Evolutionary conservation across 331 rosid species (phyloP).

Genomic region (Dryas integrifolia): DNA sequence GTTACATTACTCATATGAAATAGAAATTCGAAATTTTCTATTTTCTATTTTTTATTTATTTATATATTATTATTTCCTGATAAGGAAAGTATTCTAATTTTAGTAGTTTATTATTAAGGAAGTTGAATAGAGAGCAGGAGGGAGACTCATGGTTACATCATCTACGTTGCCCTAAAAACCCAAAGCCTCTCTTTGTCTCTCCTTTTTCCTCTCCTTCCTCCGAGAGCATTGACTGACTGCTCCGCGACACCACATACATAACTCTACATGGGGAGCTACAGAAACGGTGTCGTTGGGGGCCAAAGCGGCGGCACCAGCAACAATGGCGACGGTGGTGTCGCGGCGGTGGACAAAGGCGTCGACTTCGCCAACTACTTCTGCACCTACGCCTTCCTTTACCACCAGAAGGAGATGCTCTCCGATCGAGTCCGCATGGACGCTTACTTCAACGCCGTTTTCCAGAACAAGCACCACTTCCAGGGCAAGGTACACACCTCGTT

Average conservation of each 20-base stretch:
- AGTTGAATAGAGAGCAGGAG: background rate
- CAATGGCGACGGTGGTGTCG: constrained; percentile 30
- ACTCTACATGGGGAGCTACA: constrained; percentile 58
- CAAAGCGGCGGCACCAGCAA: constrained; percentile 25
- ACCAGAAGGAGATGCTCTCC: constrained; percentile 99
- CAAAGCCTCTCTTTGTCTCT: background rate
- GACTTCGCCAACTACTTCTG: constrained; percentile 91
- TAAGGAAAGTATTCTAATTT: too few species aligned
- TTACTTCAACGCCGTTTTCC: constrained; percentile 71
- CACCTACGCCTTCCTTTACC: constrained; percentile 87
- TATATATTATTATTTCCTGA: too few species aligned
- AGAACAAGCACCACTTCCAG: constrained; percentile 78
- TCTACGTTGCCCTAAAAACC: constrained; percentile 21
- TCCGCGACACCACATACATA: background rate
- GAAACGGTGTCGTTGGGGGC: constrained; percentile 41
- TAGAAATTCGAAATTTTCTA: too few species aligned
- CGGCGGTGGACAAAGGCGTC: constrained; percentile 65
- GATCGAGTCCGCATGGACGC: constrained; percentile 99
- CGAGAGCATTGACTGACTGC: background rate
- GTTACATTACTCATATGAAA: too few species aligned
- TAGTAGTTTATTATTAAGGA: background rate
- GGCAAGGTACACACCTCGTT: constrained; percentile 56
- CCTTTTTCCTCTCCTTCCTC: background rate
- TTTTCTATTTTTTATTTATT: too few species aligned
- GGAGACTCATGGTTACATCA: background rate